Evolutionary conservation across 768 basidiomycete species (phyloP).

Genomic region (Agaricus subrufescens): DNA sequence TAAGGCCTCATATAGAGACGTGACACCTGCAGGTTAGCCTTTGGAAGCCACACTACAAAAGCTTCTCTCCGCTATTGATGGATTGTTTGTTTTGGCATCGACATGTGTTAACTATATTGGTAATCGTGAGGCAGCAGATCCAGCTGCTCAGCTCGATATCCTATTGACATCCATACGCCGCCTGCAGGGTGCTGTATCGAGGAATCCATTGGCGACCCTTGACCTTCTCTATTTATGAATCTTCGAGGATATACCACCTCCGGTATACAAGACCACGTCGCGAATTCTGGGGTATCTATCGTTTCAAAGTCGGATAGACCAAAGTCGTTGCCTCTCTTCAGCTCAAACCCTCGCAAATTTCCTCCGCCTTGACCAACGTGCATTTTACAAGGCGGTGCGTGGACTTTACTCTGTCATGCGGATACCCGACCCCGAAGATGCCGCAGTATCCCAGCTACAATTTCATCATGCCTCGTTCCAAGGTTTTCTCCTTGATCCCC

Average conservation of each 20-base stretch:
- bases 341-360: background rate
- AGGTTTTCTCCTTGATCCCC: background rate
- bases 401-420: background rate
- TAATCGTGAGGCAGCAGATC: background rate
- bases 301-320: too few relatives aligned
- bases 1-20: background rate
- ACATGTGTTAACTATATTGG: background rate
- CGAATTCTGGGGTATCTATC: background rate
- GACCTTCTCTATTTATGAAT: background rate
- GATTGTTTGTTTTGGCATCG: background rate
- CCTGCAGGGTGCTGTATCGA: background rate
- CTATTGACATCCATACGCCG: background rate
- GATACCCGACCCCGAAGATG: background rate
- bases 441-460: background rate
- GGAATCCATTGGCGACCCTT: background rate
- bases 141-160: background rate
- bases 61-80: background rate
- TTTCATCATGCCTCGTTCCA: constrained; percentile 2
- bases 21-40: background rate
- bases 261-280: background rate
- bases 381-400: background rate
- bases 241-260: background rate
- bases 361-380: background rate
- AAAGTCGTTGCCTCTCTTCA: background rate
- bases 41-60: background rate